Conservation (phyloP, 768 basidiomycete species). For the Coprinellus micaceus region DNA sequence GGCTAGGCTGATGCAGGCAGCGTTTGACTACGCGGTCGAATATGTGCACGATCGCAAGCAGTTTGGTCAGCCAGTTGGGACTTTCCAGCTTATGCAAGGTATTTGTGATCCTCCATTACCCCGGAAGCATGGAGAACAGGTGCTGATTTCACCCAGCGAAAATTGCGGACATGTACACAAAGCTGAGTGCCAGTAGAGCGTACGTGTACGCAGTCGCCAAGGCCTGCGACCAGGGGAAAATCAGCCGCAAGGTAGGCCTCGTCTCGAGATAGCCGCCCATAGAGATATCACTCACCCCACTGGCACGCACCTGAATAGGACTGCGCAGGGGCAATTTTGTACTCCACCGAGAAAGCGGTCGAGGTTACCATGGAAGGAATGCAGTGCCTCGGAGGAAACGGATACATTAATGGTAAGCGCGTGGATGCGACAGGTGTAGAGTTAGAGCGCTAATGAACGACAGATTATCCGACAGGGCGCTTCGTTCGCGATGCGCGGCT, state of each 20-base stretch:
- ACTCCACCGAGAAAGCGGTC: conserved; percentile 88
- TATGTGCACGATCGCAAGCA: conserved; percentile 94
- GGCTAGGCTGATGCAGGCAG: conserved; percentile 83
- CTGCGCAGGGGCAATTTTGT: conserved; percentile 91
- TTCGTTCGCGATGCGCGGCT: conserved; percentile 83
- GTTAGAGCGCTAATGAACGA: conserved; percentile 5
- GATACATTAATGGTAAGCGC: conserved; percentile 84
- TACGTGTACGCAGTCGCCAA: conserved; percentile 92
- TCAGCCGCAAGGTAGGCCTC: conserved; percentile 68
- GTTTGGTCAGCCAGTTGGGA: conserved; percentile 82
- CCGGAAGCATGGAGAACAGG: conserved; percentile 9
- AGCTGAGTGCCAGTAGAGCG: conserved; percentile 79
- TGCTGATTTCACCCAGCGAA: conserved; percentile 56
- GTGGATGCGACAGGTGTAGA: background rate
- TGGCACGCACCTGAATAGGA: conserved; percentile 50
- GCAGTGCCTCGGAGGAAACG: conserved; percentile 94
- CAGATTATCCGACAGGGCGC: conserved; percentile 89
- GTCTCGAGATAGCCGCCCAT: background rate
- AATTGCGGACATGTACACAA: conserved; percentile 93
- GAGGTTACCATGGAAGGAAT: conserved; percentile 89
- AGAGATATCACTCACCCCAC: background rate
- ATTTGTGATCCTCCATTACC: conserved; percentile 16
- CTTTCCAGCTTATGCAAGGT: conserved; percentile 97
- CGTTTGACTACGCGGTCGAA: conserved; percentile 82
- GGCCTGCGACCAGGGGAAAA: conserved; percentile 76